These are phyloP conservation scores for Candida schatavii DNA, from an alignment of 805 yeast species.

Conservation along the genomic window DNA sequence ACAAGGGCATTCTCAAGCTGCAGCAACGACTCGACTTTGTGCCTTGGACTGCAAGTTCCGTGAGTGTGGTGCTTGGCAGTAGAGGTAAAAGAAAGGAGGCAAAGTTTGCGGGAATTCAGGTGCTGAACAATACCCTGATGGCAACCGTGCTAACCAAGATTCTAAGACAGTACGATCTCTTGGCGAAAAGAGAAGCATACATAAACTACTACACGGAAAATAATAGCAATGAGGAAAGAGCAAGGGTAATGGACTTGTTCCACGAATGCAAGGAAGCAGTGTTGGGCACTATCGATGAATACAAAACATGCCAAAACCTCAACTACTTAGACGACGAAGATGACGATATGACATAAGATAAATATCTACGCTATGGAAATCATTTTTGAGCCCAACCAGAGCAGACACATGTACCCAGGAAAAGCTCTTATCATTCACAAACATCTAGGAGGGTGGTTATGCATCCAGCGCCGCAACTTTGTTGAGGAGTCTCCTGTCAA, in stretches of 20 bases:
- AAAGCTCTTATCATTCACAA: not conserved
- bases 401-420: not conserved
- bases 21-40: slow-evolving; percentile 71
- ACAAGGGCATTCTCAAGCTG: slow-evolving; percentile 61
- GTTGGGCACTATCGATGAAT: slow-evolving; percentile 45
- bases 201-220: slow-evolving; percentile 66
- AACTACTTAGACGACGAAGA: slow-evolving; percentile 46
- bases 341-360: slow-evolving; percentile 1
- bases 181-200: slow-evolving; percentile 80
- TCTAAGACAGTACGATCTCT: slow-evolving; percentile 72
- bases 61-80: slow-evolving; percentile 65
- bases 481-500: no score
- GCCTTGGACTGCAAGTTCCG: slow-evolving; percentile 80
- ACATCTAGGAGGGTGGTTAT: no score
- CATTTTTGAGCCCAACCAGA: not conserved
- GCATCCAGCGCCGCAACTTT: no score
- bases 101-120: slow-evolving; percentile 68
- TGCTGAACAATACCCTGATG: slow-evolving; percentile 80
- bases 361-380: not conserved
- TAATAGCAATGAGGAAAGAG: slow-evolving; percentile 40
- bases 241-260: slow-evolving; percentile 48
- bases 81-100: not conserved
- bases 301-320: slow-evolving; percentile 38
- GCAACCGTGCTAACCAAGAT: slow-evolving; percentile 63
- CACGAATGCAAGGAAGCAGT: slow-evolving; percentile 49